These are phyloP conservation scores for Lignosus rhinocerotis DNA, from an alignment of 1,284 basidiomycete species.

Conservation along the genomic window DNA sequence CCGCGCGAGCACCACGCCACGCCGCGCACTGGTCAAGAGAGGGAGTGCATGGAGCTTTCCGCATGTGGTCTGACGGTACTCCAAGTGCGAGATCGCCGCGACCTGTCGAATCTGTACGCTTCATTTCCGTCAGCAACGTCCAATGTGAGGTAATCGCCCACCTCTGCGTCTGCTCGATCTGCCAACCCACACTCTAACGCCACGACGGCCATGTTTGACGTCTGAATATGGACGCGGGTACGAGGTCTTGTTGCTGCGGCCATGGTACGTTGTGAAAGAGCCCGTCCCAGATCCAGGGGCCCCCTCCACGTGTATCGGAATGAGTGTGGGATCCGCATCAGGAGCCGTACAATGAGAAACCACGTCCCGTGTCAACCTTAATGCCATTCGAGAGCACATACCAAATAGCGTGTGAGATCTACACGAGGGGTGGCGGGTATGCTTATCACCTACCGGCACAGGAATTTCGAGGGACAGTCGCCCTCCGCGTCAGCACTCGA, in stretches of 20 bases:
- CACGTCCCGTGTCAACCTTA: slow-evolving; percentile 7
- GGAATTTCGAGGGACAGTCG: not conserved
- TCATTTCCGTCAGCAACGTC: slow-evolving; percentile 18
- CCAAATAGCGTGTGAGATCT: slow-evolving; percentile 11
- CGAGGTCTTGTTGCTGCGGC: not conserved
- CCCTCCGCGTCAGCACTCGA: not conserved
- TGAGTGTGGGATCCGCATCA: slow-evolving; percentile 16
- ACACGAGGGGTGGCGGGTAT: slow-evolving; percentile 4
- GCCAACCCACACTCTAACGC: slow-evolving; percentile 20
- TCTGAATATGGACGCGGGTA: not conserved
- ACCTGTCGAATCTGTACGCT: slow-evolving; percentile 9
- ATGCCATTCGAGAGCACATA: not conserved
- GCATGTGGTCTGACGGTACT: not conserved
- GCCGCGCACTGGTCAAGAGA: not conserved
- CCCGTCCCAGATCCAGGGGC: not conserved
- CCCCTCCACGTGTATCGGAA: slow-evolving; percentile 1
- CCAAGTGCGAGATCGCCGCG: slow-evolving; percentile 5
- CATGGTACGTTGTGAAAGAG: not conserved
- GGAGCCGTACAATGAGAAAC: slow-evolving; percentile 9
- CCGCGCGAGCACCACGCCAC: slow-evolving; percentile 1
- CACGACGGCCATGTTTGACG: slow-evolving; percentile 19
- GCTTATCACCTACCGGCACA: slow-evolving; percentile 1
- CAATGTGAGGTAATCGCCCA: slow-evolving; percentile 14
- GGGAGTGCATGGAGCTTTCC: not conserved
- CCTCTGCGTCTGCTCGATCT: not conserved